phyloP scores from a whole-genome alignment of 2,329 filamentous ascomycete genomes.

The Colletotrichum cordylinicola region DNA sequence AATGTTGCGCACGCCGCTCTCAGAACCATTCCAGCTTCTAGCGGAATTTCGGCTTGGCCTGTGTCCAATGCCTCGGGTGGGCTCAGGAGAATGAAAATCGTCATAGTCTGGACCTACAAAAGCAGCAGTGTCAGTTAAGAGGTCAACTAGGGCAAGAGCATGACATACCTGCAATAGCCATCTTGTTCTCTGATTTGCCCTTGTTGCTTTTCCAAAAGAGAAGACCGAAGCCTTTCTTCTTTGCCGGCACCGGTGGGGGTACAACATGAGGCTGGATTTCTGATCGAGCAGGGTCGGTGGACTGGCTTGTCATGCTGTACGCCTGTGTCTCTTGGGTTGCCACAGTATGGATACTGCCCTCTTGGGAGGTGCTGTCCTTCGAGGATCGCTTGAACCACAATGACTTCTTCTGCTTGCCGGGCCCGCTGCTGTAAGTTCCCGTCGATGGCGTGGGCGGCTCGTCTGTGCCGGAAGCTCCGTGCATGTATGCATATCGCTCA shows the following conservation, averaged over 20 bases:
- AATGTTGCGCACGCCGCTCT: slow-evolving; percentile 55
- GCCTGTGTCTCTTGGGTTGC: slow-evolving; percentile 13
- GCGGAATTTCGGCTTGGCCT: slow-evolving; percentile 23
- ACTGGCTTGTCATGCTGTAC: slow-evolving; percentile 18
- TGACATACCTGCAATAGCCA: slow-evolving; percentile 51
- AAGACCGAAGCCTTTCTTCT: slow-evolving; percentile 58
- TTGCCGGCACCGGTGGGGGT: slow-evolving; percentile 21
- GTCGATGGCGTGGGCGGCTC: slow-evolving; percentile 24
- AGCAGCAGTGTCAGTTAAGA: slow-evolving; percentile 21
- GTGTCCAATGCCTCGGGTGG: slow-evolving; percentile 25
- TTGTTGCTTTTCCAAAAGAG: slow-evolving; percentile 61
- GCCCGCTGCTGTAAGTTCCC: slow-evolving; percentile 18
- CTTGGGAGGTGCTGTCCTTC: slow-evolving; percentile 36
- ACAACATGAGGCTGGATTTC: not conserved
- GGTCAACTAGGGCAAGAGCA: not conserved
- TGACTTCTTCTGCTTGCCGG: slow-evolving; percentile 48
- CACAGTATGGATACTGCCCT: slow-evolving; percentile 20
- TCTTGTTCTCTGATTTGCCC: slow-evolving; percentile 43
- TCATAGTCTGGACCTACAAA: slow-evolving; percentile 36
- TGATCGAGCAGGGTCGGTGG: slow-evolving; percentile 17
- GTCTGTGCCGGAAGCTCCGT: slow-evolving; percentile 24
- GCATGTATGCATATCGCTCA: slow-evolving; percentile 32
- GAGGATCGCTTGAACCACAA: slow-evolving; percentile 59
- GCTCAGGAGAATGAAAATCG: slow-evolving; percentile 30
- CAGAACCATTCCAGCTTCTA: slow-evolving; percentile 37